These are phyloP conservation scores for Saccharomycopsis malanga DNA, from an alignment of 805 yeast species.

Conservation along the genomic window DNA sequence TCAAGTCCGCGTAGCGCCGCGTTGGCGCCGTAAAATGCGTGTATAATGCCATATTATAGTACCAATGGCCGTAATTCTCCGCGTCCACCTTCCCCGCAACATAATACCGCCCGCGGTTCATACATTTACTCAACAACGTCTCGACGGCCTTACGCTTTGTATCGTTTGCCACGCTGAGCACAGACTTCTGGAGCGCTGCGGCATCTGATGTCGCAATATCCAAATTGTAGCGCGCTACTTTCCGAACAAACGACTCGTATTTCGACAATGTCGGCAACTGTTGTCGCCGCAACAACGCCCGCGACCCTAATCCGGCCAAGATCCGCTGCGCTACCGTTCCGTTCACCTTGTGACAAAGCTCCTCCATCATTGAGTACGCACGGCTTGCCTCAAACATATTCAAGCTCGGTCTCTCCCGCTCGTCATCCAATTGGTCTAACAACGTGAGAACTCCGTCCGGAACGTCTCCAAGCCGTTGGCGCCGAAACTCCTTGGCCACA, in stretches of 20 bases:
- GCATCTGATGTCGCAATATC: slow-evolving; percentile 69
- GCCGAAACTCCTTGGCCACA: slow-evolving; percentile 62
- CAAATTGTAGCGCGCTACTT: slow-evolving; percentile 58
- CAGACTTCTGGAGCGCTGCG: slow-evolving; percentile 62
- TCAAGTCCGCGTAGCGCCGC: slow-evolving; percentile 84
- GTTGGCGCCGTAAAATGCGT: slow-evolving; percentile 93
- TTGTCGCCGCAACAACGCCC: slow-evolving; percentile 81
- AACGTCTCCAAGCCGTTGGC: slow-evolving; percentile 52
- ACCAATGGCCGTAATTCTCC: slow-evolving; percentile 70
- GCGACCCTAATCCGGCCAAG: slow-evolving; percentile 69
- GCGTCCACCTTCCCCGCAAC: slow-evolving; percentile 84
- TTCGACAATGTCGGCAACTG: slow-evolving; percentile 76
- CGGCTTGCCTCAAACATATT: slow-evolving; percentile 61
- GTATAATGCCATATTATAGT: slow-evolving; percentile 75
- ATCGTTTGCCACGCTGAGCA: slow-evolving; percentile 55
- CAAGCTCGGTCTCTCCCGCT: slow-evolving; percentile 60
- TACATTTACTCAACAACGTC: slow-evolving; percentile 69
- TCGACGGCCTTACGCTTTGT: slow-evolving; percentile 67
- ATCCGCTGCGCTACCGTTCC: slow-evolving; percentile 76
- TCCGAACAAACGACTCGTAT: slow-evolving; percentile 69
- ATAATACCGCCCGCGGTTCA: slow-evolving; percentile 80
- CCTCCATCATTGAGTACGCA: slow-evolving; percentile 57
- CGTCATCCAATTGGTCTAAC: slow-evolving; percentile 80
- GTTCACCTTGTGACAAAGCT: slow-evolving; percentile 75
- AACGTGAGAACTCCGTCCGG: slow-evolving; percentile 47